Percentiles rank a stretch among this genome's conserved stretches.
These are phyloP conservation scores for Pseudogymnoascus destructans DNA, from an alignment of 2,329 filamentous ascomycete species.

Conservation along the genomic window DNA sequence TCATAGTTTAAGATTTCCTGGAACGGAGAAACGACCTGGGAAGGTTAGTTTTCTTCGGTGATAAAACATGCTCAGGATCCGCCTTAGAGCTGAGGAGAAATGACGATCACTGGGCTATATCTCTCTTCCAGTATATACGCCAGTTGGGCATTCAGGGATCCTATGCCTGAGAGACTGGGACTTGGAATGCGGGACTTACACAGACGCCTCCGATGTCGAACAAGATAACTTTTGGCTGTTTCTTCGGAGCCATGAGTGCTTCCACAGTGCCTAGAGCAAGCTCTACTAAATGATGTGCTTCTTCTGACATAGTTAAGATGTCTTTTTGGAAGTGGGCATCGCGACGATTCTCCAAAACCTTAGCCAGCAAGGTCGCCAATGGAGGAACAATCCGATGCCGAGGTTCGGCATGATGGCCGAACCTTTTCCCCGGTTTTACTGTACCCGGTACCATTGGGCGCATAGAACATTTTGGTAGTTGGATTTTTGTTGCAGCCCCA, in stretches of 20 bases:
- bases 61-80: not conserved
- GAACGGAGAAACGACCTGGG: conserved; percentile 70
- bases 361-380: conserved; percentile 10
- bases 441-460: not conserved
- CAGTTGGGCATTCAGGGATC: not conserved
- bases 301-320: conserved; percentile 20
- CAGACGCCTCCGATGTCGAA: conserved; percentile 97
- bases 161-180: not conserved
- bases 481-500: not conserved
- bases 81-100: not conserved
- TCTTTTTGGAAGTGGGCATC: not conserved
- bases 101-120: not conserved
- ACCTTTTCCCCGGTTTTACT: not conserved
- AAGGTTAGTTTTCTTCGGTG: not conserved
- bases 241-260: conserved; percentile 29
- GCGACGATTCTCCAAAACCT: not conserved
- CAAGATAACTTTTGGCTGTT: conserved; percentile 59
- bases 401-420: conserved; percentile 11
- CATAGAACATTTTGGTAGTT: not conserved
- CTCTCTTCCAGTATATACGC: not conserved
- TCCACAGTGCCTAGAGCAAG: conserved; percentile 24
- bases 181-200: conserved; percentile 45
- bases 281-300: conserved; percentile 20
- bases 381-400: conserved; percentile 11
- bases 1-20: conserved; percentile 92